A percentile compares a stretch with the other conserved stretches of the same genome.
Conservation (phyloP, 2,329 filamentous ascomycete genomes). For the Macrophomina pseudophaseolina region DNA sequence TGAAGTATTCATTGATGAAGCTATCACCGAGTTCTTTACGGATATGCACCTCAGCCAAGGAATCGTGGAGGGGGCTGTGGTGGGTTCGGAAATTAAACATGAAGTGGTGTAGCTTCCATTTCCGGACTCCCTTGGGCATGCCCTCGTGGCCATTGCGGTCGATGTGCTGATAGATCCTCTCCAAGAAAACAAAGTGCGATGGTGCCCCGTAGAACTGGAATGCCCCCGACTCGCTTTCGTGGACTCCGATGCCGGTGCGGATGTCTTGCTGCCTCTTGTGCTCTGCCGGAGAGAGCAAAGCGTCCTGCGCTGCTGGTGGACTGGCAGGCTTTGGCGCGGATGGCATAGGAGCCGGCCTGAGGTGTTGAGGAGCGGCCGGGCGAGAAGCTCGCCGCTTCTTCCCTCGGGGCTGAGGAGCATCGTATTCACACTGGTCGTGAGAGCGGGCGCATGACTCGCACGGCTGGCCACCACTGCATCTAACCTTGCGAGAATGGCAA, state of each 20-base stretch:
- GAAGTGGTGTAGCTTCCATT: constrained; percentile 8
- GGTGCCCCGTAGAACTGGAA: constrained; percentile 14
- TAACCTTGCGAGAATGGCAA: background rate
- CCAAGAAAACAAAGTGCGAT: constrained; percentile 2
- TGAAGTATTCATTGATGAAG: constrained; percentile 9
- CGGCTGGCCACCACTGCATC: background rate
- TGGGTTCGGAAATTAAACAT: background rate
- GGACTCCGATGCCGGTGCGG: constrained; percentile 7
- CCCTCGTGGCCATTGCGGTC: background rate
- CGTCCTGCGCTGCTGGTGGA: background rate
- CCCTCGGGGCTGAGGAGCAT: background rate
- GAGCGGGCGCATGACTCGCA: background rate
- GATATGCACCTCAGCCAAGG: background rate
- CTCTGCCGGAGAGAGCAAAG: background rate
- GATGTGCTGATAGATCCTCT: constrained; percentile 10
- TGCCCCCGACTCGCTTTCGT: background rate
- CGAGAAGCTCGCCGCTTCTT: background rate
- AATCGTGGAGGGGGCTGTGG: background rate
- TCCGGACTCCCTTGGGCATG: constrained; percentile 5
- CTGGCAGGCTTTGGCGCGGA: background rate
- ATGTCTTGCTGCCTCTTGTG: constrained; percentile 5
- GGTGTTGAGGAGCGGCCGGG: background rate
- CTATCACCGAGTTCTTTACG: constrained; percentile 2
- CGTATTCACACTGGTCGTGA: background rate
- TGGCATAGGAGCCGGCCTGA: background rate